Percentiles rank a stretch among this genome's conserved stretches.
These are phyloP conservation scores for Graphiopsis chlorocephala DNA, from an alignment of 2,329 filamentous ascomycete genomes.

Conservation along the genomic window DNA sequence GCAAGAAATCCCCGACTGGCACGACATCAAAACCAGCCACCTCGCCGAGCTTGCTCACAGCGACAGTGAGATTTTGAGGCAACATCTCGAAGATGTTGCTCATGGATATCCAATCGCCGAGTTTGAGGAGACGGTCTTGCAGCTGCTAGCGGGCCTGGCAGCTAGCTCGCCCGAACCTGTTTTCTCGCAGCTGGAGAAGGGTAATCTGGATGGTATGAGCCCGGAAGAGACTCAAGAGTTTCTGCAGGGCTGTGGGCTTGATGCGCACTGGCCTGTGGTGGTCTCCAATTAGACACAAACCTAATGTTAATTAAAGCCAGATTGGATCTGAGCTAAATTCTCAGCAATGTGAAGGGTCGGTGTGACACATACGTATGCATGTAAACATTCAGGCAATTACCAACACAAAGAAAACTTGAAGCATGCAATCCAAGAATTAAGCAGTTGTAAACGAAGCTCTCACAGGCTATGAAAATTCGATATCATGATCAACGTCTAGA, in stretches of 20 bases:
- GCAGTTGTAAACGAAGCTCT: not conserved
- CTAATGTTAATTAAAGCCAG: not conserved
- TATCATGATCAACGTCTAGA: constrained; percentile 30
- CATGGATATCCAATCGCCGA: constrained; percentile 32
- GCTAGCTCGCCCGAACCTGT: constrained; percentile 46
- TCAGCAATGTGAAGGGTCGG: no score
- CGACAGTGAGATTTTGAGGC: constrained; percentile 24
- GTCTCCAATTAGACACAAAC: not conserved
- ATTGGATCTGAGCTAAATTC: not conserved
- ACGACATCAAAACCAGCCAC: constrained; percentile 34
- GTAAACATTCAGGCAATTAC: no score
- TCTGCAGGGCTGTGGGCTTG: constrained; percentile 29
- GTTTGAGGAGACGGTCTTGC: constrained; percentile 39
- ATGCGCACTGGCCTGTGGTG: not conserved
- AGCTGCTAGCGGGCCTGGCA: constrained; percentile 45
- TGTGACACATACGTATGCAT: no score
- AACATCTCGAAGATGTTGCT: constrained; percentile 32
- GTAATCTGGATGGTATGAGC: constrained; percentile 41
- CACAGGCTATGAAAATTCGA: not conserved
- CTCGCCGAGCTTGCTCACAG: constrained; percentile 27
- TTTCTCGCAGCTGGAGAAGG: constrained; percentile 52
- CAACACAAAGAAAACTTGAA: not conserved
- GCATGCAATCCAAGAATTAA: not conserved
- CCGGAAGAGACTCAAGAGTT: constrained; percentile 38
- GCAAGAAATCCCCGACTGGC: constrained; percentile 38